A percentile compares a stretch with the other conserved stretches of the same genome.
Conservation (phyloP, 2,329 filamentous ascomycete genomes). For the Colletotrichum cuscutae region DNA sequence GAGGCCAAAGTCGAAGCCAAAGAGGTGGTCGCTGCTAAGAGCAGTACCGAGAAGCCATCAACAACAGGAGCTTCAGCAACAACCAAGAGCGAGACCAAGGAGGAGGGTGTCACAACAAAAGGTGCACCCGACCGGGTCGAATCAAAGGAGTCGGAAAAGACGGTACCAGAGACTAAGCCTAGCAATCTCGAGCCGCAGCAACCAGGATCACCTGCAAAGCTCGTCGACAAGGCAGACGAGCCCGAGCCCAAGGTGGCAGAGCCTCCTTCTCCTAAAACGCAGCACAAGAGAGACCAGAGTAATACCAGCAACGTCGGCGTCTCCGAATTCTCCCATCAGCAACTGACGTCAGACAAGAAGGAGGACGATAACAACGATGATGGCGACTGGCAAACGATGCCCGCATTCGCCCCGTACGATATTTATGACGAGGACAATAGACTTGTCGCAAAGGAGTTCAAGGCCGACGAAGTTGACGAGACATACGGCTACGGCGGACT, state of each 20-base stretch:
- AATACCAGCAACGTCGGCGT: conserved; percentile 49
- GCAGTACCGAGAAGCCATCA: neutral
- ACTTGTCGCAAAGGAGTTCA: conserved; percentile 83
- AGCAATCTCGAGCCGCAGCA: neutral
- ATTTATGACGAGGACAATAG: conserved; percentile 95
- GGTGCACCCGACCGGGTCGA: neutral
- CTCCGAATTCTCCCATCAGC: conserved; percentile 94
- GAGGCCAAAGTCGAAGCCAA: neutral
- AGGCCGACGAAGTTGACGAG: conserved; percentile 76
- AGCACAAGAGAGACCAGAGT: conserved; percentile 46
- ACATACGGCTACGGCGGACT: conserved; percentile 78
- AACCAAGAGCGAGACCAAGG: neutral
- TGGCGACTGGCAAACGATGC: conserved; percentile 93
- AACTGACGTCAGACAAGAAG: conserved; percentile 68
- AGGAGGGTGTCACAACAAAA: neutral
- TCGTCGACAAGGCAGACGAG: conserved; percentile 30
- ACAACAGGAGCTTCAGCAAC: neutral
- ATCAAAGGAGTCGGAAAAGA: neutral
- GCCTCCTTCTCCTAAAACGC: neutral
- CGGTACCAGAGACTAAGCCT: neutral
- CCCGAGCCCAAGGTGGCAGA: conserved; percentile 25
- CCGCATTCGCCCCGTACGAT: conserved; percentile 89
- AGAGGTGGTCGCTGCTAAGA: neutral
- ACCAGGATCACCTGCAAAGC: conserved; percentile 15
- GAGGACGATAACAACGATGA: conserved; percentile 67